phyloP scores from a whole-genome alignment of 139 green algal genomes.

The Closterium sp. region DNA sequence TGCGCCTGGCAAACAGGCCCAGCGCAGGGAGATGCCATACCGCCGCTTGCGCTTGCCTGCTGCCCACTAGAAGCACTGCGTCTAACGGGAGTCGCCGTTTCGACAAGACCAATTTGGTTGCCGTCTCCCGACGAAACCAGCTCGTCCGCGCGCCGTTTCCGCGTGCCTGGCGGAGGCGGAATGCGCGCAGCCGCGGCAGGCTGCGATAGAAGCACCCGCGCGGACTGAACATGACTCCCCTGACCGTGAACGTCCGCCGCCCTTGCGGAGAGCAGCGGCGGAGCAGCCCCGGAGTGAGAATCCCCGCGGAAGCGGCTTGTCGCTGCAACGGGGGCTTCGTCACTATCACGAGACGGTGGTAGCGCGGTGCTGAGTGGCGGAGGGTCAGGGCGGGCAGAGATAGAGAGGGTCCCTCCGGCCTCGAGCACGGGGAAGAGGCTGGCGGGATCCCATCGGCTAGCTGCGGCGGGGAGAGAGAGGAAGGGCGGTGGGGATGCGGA shows the following conservation, averaged over 20 bases:
- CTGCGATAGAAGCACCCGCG: neutral
- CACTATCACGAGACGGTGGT: neutral
- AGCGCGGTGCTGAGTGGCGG: no score
- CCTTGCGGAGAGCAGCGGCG: neutral
- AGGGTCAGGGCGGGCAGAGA: neutral
- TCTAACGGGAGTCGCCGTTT: neutral
- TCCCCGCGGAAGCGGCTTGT: neutral
- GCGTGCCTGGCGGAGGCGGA: neutral
- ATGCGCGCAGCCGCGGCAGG: neutral
- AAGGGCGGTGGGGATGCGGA: neutral
- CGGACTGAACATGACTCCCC: no score
- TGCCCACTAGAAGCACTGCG: no score
- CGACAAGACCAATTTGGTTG: neutral
- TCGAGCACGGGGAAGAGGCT: no score
- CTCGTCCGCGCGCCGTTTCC: neutral
- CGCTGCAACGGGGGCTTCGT: neutral
- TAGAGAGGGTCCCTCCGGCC: no score
- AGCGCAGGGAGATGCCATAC: neutral
- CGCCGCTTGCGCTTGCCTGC: no score
- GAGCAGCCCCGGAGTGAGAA: neutral
- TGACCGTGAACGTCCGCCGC: neutral
- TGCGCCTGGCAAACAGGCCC: neutral
- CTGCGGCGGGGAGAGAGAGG: neutral
- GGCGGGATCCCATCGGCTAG: no score
- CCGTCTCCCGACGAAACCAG: neutral